Conservation (phyloP, 1,284 basidiomycete genomes). For the Apiotrichum gracile region DNA sequence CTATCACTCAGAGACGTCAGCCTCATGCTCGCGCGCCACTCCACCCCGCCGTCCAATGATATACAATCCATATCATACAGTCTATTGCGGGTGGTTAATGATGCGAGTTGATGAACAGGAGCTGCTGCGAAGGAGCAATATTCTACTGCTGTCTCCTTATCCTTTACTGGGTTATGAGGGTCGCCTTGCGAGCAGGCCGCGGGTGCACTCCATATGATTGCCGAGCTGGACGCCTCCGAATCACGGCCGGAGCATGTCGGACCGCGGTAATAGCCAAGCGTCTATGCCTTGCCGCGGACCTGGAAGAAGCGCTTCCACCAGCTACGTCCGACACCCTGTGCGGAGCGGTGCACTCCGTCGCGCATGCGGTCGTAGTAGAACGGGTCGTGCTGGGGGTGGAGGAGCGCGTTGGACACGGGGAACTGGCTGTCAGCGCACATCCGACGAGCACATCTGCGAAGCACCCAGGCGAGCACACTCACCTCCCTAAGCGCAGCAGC, state of each 20-base stretch:
- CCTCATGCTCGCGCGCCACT: neutral
- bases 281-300: constrained; percentile 32
- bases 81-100: neutral
- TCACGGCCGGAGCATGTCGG: too few species aligned
- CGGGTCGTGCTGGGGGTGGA: constrained; percentile 38
- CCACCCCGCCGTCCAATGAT: neutral
- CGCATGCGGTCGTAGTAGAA: constrained; percentile 37
- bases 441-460: too few species aligned
- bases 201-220: too few species aligned
- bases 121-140: too few species aligned
- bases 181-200: too few species aligned
- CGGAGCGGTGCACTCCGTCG: constrained; percentile 35
- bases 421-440: constrained; percentile 22
- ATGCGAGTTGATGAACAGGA: neutral
- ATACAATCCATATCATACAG: constrained; percentile 3
- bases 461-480: too few species aligned
- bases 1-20: neutral
- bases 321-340: constrained; percentile 36
- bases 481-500: constrained; percentile 27
- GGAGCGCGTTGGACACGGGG: constrained; percentile 25
- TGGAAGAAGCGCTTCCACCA: constrained; percentile 46
- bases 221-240: too few species aligned
- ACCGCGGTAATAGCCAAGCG: neutral
- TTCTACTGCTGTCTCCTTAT: too few species aligned
- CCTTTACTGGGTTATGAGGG: too few species aligned